Conservation (phyloP, 1,284 basidiomycete genomes). For the Austroboletus novae-zelandiae region DNA sequence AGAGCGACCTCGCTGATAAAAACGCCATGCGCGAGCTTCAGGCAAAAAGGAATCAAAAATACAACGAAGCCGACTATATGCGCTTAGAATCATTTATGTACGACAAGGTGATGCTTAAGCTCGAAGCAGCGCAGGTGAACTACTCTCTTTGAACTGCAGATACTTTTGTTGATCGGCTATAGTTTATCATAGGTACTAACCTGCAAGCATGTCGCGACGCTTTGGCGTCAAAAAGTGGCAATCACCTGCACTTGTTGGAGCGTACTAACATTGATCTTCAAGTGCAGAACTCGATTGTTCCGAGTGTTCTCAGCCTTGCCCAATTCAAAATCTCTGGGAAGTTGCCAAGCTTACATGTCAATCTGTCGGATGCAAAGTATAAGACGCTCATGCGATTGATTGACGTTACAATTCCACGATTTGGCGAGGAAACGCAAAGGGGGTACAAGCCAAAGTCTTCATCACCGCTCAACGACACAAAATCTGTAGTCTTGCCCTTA, state of each 20-base stretch:
- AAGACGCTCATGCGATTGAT: slow-evolving; percentile 92
- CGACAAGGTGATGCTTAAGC: slow-evolving; percentile 83
- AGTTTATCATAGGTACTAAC: slow-evolving; percentile 91
- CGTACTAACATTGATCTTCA: slow-evolving; percentile 90
- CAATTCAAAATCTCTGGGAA: slow-evolving; percentile 92
- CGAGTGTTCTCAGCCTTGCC: slow-evolving; percentile 81
- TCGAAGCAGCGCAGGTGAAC: slow-evolving; percentile 86
- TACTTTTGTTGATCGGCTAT: slow-evolving; percentile 10
- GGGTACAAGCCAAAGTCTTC: slow-evolving; percentile 26
- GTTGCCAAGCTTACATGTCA: slow-evolving; percentile 86
- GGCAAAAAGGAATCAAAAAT: slow-evolving; percentile 83
- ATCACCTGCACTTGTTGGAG: slow-evolving; percentile 87
- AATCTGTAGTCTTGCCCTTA: slow-evolving; percentile 47
- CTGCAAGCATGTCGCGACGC: slow-evolving; percentile 81
- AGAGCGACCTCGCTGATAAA: slow-evolving; percentile 89
- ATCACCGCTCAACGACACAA: slow-evolving; percentile 23
- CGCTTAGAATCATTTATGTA: slow-evolving; percentile 96
- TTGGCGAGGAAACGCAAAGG: slow-evolving; percentile 53
- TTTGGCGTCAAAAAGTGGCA: slow-evolving; percentile 54
- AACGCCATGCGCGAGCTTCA: slow-evolving; percentile 78
- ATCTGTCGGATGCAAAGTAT: slow-evolving; percentile 96
- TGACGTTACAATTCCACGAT: slow-evolving; percentile 87
- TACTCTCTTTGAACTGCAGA: not conserved
- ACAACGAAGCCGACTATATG: slow-evolving; percentile 87
- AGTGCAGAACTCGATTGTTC: slow-evolving; percentile 93